Evolutionary conservation across 345 rosid species (phyloP).

Genomic region (Microcos paniculata): DNA sequence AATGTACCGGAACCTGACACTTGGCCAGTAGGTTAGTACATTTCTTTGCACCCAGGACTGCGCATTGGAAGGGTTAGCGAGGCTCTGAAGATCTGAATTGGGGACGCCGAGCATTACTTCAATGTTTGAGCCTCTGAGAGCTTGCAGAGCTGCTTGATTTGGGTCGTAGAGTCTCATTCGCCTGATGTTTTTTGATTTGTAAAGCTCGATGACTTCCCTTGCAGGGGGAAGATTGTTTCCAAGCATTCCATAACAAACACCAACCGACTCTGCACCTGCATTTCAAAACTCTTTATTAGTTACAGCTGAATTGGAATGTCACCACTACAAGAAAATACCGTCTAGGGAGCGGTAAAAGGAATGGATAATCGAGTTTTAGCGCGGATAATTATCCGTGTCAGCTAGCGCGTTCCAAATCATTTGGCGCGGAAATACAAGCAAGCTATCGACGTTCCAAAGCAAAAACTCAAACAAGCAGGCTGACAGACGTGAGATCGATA

Average conservation of each 20-base stretch:
- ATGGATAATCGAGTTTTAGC: too few relatives aligned
- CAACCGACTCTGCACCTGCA: slow-evolving; percentile 34
- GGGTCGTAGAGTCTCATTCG: slow-evolving; percentile 49
- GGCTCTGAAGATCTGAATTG: slow-evolving; percentile 34
- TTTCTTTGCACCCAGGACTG: slow-evolving; percentile 39
- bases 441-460: too few relatives aligned
- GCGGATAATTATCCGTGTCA: too few relatives aligned
- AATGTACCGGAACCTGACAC: slow-evolving; percentile 39
- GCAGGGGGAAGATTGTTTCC: slow-evolving; percentile 49
- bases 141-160: slow-evolving; percentile 34
- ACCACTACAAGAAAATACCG: too few relatives aligned
- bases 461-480: not conserved
- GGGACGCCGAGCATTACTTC: slow-evolving; percentile 46
- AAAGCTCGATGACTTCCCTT: slow-evolving; percentile 30
- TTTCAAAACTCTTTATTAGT: not conserved
- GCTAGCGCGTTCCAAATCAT: too few relatives aligned
- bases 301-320: not conserved
- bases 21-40: slow-evolving; percentile 27
- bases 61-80: slow-evolving; percentile 33
- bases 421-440: not conserved
- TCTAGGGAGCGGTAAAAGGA: too few relatives aligned
- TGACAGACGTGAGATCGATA: not conserved
- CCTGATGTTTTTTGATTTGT: slow-evolving; percentile 34
- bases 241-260: slow-evolving; percentile 49
- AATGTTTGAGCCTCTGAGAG: slow-evolving; percentile 44